A percentile compares a stretch with the other conserved stretches of the same genome.
These are phyloP conservation scores for Debaryomyces hansenii DNA, from an alignment of 805 yeast species.

Conservation along the genomic window DNA sequence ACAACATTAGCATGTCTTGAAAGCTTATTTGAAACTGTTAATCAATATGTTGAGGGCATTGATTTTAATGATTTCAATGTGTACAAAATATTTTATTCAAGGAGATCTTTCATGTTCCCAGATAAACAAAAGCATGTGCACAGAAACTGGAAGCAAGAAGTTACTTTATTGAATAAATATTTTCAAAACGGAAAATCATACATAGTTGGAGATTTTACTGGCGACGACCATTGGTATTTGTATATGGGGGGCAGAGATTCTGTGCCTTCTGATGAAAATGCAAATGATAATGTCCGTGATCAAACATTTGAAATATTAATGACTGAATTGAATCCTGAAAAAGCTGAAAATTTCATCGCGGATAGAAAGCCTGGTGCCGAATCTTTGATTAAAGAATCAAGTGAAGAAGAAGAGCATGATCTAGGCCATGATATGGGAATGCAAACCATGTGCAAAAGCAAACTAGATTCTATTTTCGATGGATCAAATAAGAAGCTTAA, in stretches of 20 bases:
- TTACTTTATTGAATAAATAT: slow-evolving; percentile 61
- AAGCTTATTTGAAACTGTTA: slow-evolving; percentile 51
- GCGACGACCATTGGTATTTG: slow-evolving; percentile 88
- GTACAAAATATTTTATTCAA: slow-evolving; percentile 78
- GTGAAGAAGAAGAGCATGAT: slow-evolving; percentile 54
- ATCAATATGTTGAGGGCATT: slow-evolving; percentile 23
- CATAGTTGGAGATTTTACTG: slow-evolving; percentile 71
- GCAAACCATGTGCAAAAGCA: slow-evolving; percentile 61
- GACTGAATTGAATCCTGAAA: slow-evolving; percentile 71
- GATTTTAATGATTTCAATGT: slow-evolving; percentile 38
- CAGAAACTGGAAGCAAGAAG: slow-evolving; percentile 81
- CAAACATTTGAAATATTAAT: slow-evolving; percentile 87
- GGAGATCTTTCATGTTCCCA: slow-evolving; percentile 93
- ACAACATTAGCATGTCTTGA: slow-evolving; percentile 80
- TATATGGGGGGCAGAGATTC: slow-evolving; percentile 56
- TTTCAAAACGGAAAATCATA: slow-evolving; percentile 65
- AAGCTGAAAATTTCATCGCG: slow-evolving; percentile 60
- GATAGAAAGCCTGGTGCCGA: slow-evolving; percentile 47
- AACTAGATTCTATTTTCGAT: slow-evolving; percentile 59
- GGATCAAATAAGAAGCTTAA: slow-evolving; percentile 1
- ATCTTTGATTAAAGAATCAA: slow-evolving; percentile 34
- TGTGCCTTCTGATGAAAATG: slow-evolving; percentile 10
- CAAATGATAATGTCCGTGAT: slow-evolving; percentile 32
- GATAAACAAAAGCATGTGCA: slow-evolving; percentile 79
- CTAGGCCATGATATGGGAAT: slow-evolving; percentile 79